Conservation (phyloP, 2,329 filamentous ascomycete genomes). For the Rasamsonia emersonii region DNA sequence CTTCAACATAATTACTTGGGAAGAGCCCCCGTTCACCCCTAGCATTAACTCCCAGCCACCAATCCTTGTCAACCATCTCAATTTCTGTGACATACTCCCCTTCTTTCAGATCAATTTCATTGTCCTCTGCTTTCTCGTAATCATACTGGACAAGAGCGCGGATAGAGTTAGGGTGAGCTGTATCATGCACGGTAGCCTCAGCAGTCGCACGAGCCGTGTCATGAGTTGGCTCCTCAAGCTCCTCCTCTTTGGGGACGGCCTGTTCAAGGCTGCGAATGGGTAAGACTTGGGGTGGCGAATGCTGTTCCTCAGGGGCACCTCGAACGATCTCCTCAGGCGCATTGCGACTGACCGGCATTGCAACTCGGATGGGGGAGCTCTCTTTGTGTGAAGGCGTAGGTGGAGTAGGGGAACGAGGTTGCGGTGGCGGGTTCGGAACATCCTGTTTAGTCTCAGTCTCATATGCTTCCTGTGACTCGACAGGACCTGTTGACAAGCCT, state of each 20-base stretch:
- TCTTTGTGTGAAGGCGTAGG: slow-evolving; percentile 43
- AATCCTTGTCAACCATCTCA: slow-evolving; percentile 95
- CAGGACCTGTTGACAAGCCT: slow-evolving; percentile 57
- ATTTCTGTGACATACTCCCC: slow-evolving; percentile 85
- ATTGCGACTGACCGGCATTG: slow-evolving; percentile 69
- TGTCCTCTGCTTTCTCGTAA: slow-evolving; percentile 96
- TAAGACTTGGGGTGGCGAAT: slow-evolving; percentile 38
- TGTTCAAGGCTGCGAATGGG: slow-evolving; percentile 56
- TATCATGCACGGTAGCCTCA: slow-evolving; percentile 44
- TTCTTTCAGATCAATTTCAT: slow-evolving; percentile 85
- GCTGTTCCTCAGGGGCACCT: slow-evolving; percentile 35
- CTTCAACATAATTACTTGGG: slow-evolving; percentile 93
- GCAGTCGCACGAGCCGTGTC: slow-evolving; percentile 54
- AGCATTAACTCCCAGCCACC: slow-evolving; percentile 94
- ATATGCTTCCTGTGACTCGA: slow-evolving; percentile 41
- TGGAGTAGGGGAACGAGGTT: slow-evolving; percentile 41
- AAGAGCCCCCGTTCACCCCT: slow-evolving; percentile 82
- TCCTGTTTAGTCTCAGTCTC: slow-evolving; percentile 24
- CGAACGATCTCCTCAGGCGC: slow-evolving; percentile 32
- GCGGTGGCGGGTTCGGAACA: slow-evolving; percentile 32
- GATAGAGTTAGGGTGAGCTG: slow-evolving; percentile 49
- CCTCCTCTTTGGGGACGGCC: slow-evolving; percentile 54
- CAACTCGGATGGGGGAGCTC: slow-evolving; percentile 72
- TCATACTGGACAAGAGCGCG: slow-evolving; percentile 82
- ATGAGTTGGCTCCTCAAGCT: slow-evolving; percentile 54